Base-by-base conservation (phyloP, 768 basidiomycete species). In the Pulveroboletus sp. region DNA sequence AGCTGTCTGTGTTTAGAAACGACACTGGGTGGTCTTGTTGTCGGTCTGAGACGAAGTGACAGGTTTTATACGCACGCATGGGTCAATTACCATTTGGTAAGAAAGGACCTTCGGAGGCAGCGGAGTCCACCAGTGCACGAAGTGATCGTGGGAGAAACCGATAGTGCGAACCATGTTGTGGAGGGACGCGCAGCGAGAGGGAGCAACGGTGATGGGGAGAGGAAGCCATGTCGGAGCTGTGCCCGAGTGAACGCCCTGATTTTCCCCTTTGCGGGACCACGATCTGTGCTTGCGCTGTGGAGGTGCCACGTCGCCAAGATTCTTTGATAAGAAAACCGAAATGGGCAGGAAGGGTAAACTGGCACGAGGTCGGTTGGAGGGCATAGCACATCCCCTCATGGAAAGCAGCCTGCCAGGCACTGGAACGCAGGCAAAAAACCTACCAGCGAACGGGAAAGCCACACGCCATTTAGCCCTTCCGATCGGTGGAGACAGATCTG, bases 121-220 rank as follows among this genome's bases (percentile, higher is more conserved):
- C 67, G 55, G 57, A 64, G 57, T 54, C 53, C 49, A 62, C 48
- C 45, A 49, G 32, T 45, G 40, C 47, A 60, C 62, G 62, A 68
- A 60, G 64, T 69, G 51, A 66, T 69, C 67, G 65, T 67, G 65
- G 65, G 65, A 67, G 57, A 62, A 29, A 45, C 2, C 17, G 38
- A 58, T 46, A 47, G 24, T 44, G 41, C 43, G 43, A 57, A 38
- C 50, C 27, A 38, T 57, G 54, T 38, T 45, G 49, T 40, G 43
- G 49, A 29, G 48, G 23, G 43, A 46, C 37, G 44, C 32, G 26
- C 29, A 40, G 22, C 8, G 50, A 38, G 23, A 34, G 44, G 48
- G 37, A 16, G 48, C 10, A 29, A 35, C 23, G 20, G 27, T 19
- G 41, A 53, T 45, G 26, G 41, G 40, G n/a, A n/a, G n/a, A n/a